These are phyloP conservation scores for Microstroma glucosiphilum DNA, from an alignment of 1,284 basidiomycete species.

Conservation along the genomic window DNA sequence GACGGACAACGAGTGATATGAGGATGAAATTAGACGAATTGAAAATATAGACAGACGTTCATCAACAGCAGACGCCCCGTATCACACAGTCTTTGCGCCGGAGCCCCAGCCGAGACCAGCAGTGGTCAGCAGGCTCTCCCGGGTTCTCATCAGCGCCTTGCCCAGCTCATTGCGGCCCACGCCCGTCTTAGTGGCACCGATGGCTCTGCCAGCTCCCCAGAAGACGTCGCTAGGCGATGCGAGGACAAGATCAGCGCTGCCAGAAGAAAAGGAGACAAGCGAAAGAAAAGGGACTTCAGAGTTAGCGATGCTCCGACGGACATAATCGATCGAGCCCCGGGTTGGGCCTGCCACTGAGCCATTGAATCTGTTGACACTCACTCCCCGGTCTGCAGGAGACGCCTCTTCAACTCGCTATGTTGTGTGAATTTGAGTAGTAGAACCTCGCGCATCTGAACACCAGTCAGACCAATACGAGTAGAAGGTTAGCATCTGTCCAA, in stretches of 20 bases:
- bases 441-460: conserved; percentile 25
- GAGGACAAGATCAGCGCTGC: conserved; percentile 23
- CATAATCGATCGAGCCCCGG: too few species aligned
- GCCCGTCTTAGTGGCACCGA: conserved; percentile 7
- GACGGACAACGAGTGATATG: too few species aligned
- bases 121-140: conserved; percentile 23
- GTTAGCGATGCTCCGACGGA: too few species aligned
- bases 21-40: not conserved
- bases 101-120: conserved; percentile 27
- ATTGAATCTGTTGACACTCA: not conserved
- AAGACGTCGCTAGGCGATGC: conserved; percentile 36
- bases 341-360: too few species aligned
- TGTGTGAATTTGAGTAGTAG: conserved; percentile 37
- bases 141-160: conserved; percentile 24
- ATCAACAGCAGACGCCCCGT: not conserved
- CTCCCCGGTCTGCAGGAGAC: conserved; percentile 30
- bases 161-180: conserved; percentile 33
- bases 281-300: not conserved
- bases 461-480: not conserved
- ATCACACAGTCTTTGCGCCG: conserved; percentile 27
- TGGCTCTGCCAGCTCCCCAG: conserved; percentile 26
- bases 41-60: too few species aligned
- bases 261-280: not conserved
- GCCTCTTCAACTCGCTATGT: conserved; percentile 16
- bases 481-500: not conserved